Evolutionary conservation across 1,139 yeast species (phyloP).

Genomic region (Nakaseomyces uthaithaninus): DNA sequence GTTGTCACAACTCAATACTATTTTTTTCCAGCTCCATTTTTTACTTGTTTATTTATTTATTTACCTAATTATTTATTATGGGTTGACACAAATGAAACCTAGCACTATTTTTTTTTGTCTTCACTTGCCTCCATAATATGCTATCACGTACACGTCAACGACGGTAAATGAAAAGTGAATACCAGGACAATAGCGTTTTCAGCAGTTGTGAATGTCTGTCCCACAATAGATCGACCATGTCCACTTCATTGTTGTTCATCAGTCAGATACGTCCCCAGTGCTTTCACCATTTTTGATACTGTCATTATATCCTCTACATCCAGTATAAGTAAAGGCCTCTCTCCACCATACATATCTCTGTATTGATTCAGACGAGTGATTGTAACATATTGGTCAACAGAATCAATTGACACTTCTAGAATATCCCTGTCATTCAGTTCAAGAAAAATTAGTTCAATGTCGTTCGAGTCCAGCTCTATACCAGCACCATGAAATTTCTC

Average conservation of each 20-base stretch:
- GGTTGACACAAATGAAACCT: constrained; percentile 10
- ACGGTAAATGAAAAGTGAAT: too few species aligned
- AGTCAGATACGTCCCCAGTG: constrained; percentile 13
- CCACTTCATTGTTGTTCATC: constrained; percentile 6
- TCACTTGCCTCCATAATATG: not conserved
- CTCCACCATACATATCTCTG: constrained; percentile 27
- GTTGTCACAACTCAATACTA: not conserved
- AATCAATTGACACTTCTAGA: constrained; percentile 21
- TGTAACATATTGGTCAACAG: constrained; percentile 14
- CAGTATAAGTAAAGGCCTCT: constrained; percentile 16
- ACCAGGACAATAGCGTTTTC: too few species aligned
- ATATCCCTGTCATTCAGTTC: constrained; percentile 8
- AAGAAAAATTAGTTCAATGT: constrained; percentile 9
- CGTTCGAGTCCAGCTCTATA: constrained; percentile 13
- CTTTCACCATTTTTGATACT: constrained; percentile 10
- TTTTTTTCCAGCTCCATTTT: not conserved
- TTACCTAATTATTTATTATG: constrained; percentile 10
- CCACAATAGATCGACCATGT: too few species aligned
- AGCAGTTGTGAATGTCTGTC: too few species aligned
- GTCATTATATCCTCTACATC: constrained; percentile 6
- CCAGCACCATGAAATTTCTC: not conserved
- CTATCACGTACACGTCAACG: too few species aligned
- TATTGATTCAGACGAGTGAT: constrained; percentile 16
- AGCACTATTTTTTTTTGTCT: not conserved
- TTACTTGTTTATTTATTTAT: constrained; percentile 4